These are phyloP conservation scores for Termitomyces sp. DNA, from an alignment of 768 basidiomycete genomes.

Conservation along the genomic window DNA sequence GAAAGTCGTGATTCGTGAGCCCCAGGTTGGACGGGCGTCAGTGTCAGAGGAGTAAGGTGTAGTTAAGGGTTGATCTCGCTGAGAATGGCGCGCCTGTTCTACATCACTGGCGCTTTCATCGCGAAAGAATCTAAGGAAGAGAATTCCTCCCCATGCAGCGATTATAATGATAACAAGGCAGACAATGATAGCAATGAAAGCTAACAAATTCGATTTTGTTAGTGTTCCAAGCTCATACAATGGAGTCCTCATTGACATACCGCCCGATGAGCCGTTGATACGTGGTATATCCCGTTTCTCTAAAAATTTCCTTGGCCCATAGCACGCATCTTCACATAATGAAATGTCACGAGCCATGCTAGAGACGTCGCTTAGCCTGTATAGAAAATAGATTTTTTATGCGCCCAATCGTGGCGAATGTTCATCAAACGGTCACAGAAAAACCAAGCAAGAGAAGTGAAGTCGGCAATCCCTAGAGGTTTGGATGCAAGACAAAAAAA, in stretches of 20 bases:
- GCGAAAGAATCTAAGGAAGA: slow-evolving; percentile 55
- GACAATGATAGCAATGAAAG: slow-evolving; percentile 62
- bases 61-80: slow-evolving; percentile 11
- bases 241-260: neutral
- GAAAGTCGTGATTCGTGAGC: neutral
- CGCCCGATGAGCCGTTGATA: neutral
- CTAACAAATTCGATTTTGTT: slow-evolving; percentile 21
- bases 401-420: neutral
- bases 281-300: neutral
- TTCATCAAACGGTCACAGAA: neutral
- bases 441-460: no score
- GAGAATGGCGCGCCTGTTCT: slow-evolving; percentile 29
- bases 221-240: neutral
- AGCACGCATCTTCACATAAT: neutral
- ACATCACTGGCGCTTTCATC: slow-evolving; percentile 41
- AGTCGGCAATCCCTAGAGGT: neutral
- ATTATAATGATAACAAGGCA: slow-evolving; percentile 52
- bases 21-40: slow-evolving; percentile 3
- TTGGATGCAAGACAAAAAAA: neutral
- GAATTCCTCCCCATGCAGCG: slow-evolving; percentile 47
- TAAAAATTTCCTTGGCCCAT: neutral
- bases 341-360: neutral
- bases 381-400: neutral
- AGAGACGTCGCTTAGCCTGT: neutral
- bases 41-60: neutral